Base-by-base conservation (phyloP, 345 rosid species). In the Brassica rapa region DNA sequence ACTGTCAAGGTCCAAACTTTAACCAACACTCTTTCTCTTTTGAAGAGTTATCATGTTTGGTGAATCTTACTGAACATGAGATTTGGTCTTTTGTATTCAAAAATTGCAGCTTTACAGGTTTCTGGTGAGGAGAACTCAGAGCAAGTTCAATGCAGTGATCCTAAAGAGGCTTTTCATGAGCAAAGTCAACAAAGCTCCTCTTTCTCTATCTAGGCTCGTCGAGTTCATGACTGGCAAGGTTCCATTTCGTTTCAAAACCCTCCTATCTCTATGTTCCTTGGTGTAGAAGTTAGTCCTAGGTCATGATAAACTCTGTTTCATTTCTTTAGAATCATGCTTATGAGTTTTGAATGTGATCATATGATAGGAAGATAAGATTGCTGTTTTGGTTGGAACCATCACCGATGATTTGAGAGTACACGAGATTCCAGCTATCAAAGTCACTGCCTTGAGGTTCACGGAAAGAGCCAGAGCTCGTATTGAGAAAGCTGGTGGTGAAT, bases 401-500 rank as follows among this genome's bases (percentile, higher is more conserved):
- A 93, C 99, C 0, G 97, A 96, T 85, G 99, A 96, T 68, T 74
- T 88, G 61, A 88, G 99, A 76, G 88, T 88, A 51, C 86, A 93
- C 35, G 99, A 93, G 39, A 91, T 93, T 14, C 99, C 98, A 0
- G 86, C 97, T 3, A 33, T 96, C 71, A 96, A 91, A 76, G 86
- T 93, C 5, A 86, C 92, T 9, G 98, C 98, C 65, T 81, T 96
- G 88, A 89, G 92, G 82, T 93, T 96, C 73, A 91, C 97, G 0
- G 97, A 96, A 81, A 91, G 93, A 3, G 97, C 90, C 0, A 90
- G 98, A 59, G 98, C 97, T 27, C 86, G 98, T 79, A 96, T 96
- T 46, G 98, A 89, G 88, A 91, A 91, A 84, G 98, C 98, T 7
- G 99, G 99, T 5, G 97, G 99, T 49, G 97, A 96, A 82, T 96